phyloP scores from a whole-genome alignment of 1,284 basidiomycete species.

The Ustilago tritici region DNA sequence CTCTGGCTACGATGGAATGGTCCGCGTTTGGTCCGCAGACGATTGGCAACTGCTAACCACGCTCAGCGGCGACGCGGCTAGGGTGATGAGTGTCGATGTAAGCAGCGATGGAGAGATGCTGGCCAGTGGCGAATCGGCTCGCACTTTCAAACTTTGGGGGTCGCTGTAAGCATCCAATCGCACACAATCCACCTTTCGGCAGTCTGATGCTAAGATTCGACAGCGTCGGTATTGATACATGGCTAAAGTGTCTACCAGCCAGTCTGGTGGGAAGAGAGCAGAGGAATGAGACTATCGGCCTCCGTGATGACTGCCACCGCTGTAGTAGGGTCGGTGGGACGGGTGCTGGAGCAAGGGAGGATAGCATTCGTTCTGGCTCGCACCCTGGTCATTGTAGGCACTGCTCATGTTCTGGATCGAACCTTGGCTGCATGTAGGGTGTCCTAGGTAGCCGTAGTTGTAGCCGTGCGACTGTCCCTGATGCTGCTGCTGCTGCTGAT shows the following conservation, averaged over 20 bases:
- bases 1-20: slow-evolving; percentile 92
- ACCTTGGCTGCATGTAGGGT: background rate
- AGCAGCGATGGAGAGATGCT: slow-evolving; percentile 54
- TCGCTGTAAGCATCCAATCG: slow-evolving; percentile 22
- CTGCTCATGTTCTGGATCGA: slow-evolving; percentile 1
- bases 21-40: slow-evolving; percentile 97
- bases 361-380: slow-evolving; percentile 2
- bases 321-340: slow-evolving; percentile 13
- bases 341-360: slow-evolving; percentile 1
- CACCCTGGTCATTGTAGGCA: slow-evolving; percentile 12
- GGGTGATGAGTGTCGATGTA: slow-evolving; percentile 97
- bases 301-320: slow-evolving; percentile 19
- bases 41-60: slow-evolving; percentile 94
- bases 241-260: too few species aligned
- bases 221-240: background rate
- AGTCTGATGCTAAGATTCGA: too few species aligned
- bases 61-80: slow-evolving; percentile 91
- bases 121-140: slow-evolving; percentile 59
- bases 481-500: background rate
- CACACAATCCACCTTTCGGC: background rate
- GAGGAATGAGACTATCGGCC: slow-evolving; percentile 7
- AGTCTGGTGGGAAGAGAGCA: too few species aligned
- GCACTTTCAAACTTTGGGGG: slow-evolving; percentile 63
- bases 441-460: slow-evolving; percentile 16
- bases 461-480: slow-evolving; percentile 11